phyloP scores from a whole-genome alignment of 2,329 filamentous ascomycete species.

The Byssochlamys sp. region DNA sequence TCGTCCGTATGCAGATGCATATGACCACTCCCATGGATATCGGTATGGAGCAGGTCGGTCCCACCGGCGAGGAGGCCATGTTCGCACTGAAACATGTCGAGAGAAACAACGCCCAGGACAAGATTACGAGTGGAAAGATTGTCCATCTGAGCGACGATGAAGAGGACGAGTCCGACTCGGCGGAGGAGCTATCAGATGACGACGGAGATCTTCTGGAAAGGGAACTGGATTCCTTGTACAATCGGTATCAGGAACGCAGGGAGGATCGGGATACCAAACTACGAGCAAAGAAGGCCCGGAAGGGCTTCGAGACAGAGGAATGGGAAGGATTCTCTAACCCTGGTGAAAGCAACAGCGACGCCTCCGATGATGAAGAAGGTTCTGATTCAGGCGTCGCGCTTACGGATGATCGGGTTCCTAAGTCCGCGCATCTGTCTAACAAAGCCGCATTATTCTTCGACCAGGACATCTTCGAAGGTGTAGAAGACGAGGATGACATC shows the following conservation, averaged over 20 bases:
- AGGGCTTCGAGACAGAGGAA: conserved; percentile 73
- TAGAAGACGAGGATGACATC: conserved; percentile 57
- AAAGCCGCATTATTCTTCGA: conserved; percentile 83
- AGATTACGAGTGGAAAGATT: conserved; percentile 69
- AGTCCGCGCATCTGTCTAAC: conserved; percentile 58
- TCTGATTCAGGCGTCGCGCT: conserved; percentile 13
- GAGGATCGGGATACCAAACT: conserved; percentile 76
- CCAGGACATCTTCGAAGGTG: conserved; percentile 84
- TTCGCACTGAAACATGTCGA: conserved; percentile 78
- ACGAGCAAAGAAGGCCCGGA: conserved; percentile 77
- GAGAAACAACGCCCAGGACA: conserved; percentile 59
- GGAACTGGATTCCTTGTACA: conserved; percentile 80
- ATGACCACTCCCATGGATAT: conserved; percentile 96
- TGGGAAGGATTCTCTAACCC: conserved; percentile 79
- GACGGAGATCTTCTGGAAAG: conserved; percentile 74
- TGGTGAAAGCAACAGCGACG: conserved; percentile 49
- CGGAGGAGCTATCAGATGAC: conserved; percentile 57
- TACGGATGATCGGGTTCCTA: conserved; percentile 22
- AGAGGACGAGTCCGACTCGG: conserved; percentile 47
- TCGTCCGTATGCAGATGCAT: conserved; percentile 91
- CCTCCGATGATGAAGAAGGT: conserved; percentile 50
- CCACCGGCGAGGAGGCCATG: conserved; percentile 69
- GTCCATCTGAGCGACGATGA: conserved; percentile 52
- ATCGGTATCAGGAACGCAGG: conserved; percentile 70
- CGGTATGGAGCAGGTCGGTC: conserved; percentile 75